Evolutionary conservation across 140 eudicot genomes (phyloP), one percentile per base, ranked within the genome.

Genomic region (Senecio squalidus): DNA sequence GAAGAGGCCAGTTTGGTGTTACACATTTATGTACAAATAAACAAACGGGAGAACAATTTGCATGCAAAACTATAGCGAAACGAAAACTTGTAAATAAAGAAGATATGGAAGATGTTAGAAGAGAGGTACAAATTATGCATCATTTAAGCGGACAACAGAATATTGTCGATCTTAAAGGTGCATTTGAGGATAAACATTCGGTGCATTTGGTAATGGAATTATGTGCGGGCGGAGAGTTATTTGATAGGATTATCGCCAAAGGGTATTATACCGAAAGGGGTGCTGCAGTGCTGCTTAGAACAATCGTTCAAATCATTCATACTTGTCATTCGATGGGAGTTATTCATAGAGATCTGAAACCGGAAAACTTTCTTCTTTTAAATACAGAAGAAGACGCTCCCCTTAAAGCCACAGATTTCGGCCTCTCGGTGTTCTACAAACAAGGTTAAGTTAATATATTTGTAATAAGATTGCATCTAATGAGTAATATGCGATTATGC

Each of bases 321-420:
- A 91, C 98, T 10, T 91, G 98, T 25, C 98, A 91, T 65, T 74
- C 96, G 0, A 88, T 88, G 96, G 96, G 96, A 38, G 96, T 84
- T 25, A 81, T 88, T 68, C 96, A 86, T 61, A 79, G 97, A 63
- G 97, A 89, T 80, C 87, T 89, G 28, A 89, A 89, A 74, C 98
- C 96, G 5, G 98, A 92, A 72, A 87, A 92, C 33, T 92, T 92
- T 80, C 94, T 92, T 62, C 88, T 92, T 38, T 66, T 82, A 58
- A 76, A 65, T 59, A 87, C 77, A 68, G 89, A 79, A 0, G 98
- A 92, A 64, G 45, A 92, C 48, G 63, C 96, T 4, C 96, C 96
- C 25, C 74, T 88, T 24, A 88, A 88, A 76, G 96, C 91, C 15
- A 88, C 94, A 1, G 96, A 88, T 84, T 88, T 88, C 44, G 95